Evolutionary conservation across 306 rosid genomes (phyloP).

Genomic region (Herpetospermum pedunculosum): DNA sequence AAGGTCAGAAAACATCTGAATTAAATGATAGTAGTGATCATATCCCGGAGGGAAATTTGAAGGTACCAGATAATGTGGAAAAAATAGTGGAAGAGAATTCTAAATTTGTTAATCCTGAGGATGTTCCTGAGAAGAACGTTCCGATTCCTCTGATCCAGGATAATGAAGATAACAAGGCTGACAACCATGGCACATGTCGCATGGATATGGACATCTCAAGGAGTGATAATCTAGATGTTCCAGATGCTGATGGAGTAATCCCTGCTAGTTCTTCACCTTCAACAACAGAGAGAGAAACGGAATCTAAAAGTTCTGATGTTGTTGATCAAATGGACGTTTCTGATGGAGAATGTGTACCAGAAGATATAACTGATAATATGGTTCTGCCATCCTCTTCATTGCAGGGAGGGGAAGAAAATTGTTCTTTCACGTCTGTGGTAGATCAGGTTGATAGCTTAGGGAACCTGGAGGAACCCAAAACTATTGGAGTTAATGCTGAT

Average conservation of each 20-base stretch:
- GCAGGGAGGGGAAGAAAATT: slow-evolving; percentile 11
- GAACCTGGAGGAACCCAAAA: slow-evolving; percentile 10
- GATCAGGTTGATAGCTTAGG: slow-evolving; percentile 10
- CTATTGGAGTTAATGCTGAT: background rate
- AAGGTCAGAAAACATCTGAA: background rate
- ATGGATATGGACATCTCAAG: slow-evolving; percentile 21
- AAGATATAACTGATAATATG: background rate
- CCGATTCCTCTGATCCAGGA: slow-evolving; percentile 3
- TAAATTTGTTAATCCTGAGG: slow-evolving; percentile 2
- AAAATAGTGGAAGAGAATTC: background rate
- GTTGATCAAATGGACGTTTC: slow-evolving; percentile 11
- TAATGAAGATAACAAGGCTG: slow-evolving; percentile 6
- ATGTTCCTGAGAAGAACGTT: slow-evolving; percentile 6
- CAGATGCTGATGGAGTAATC: slow-evolving; percentile 11
- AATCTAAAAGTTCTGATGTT: slow-evolving; percentile 8
- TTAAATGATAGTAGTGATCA: background rate
- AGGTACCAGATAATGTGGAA: background rate
- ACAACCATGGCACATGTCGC: slow-evolving; percentile 9
- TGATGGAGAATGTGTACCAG: background rate
- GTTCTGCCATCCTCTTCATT: slow-evolving; percentile 11
- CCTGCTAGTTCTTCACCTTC: slow-evolving; percentile 10
- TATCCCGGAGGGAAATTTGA: slow-evolving; percentile 1
- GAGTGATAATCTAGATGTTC: slow-evolving; percentile 13
- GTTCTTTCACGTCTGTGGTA: slow-evolving; percentile 3
- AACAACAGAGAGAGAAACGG: slow-evolving; percentile 4